Evolutionary conservation across 1,284 basidiomycete genomes (phyloP), one percentile per base, ranked within the genome.

Genomic region (Heterobasidion annosum): DNA sequence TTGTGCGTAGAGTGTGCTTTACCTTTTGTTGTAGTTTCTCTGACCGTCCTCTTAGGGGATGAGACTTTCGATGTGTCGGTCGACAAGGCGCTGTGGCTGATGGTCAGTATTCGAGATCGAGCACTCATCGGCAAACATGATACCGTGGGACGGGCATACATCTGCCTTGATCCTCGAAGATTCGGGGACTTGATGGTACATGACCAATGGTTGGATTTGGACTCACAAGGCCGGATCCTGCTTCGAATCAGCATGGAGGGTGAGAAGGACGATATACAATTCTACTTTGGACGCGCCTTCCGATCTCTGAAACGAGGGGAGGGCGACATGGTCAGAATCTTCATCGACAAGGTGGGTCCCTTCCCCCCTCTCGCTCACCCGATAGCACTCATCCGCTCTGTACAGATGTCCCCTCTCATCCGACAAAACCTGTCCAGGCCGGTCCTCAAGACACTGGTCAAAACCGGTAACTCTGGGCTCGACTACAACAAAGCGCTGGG

Each of bases 231-330:
- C 1, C 83, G 93, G 35, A 79, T 98, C 37, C 72, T 97, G 48
- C 73, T 98, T 25, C 81, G 97, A 7, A 81, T 99, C 53, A 96
- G 93, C 67, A 98, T 99, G 94, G 97, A 99, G 66, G 94, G 94
- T 48, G 96, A 98, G 75, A 92, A 96, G 69, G 95, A 98, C 65
- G 97, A 99, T 66, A 92, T 96, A 18, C 90, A 93, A 61, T 99
- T 98, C 75, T 94, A 93, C 73, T 99, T 99, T 66, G 97, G 97
- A 10, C 80, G 93, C 43, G 97, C 90, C 1, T 99, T 99, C 78
- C 79, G 96, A 42, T 94, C 88, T 49, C 69, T 99, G 62, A 98
- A 99, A 71, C 78, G 96, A 25, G 90, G 93, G 0, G 95, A 99
- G 67, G 85, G 82, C 19, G 96, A 99, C 63, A 98, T 99, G 97